Evolutionary conservation across 1,284 basidiomycete genomes (phyloP).

Genomic region (Heterobasidion irregulare): DNA sequence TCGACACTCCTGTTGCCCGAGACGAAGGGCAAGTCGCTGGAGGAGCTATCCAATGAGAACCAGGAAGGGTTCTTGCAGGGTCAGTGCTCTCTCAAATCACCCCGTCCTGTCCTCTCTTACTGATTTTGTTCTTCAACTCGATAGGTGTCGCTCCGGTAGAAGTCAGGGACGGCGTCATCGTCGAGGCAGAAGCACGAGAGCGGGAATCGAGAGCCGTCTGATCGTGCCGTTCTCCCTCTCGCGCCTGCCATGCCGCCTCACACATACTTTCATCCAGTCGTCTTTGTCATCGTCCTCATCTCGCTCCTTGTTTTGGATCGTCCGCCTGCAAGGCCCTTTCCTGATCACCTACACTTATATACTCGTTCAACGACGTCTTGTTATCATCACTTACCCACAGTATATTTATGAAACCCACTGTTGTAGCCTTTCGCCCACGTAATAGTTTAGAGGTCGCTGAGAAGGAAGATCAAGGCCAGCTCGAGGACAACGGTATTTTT

Average conservation of each 20-base stretch:
- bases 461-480: background rate
- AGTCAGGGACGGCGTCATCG: constrained; percentile 3
- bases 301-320: background rate
- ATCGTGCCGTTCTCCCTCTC: too few species aligned
- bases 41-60: constrained; percentile 64
- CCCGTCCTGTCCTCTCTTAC: background rate
- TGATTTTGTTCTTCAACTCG: background rate
- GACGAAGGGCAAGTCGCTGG: constrained; percentile 62
- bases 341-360: too few species aligned
- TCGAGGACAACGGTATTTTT: too few species aligned
- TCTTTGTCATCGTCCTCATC: background rate
- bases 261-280: background rate
- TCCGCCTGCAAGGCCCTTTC: background rate
- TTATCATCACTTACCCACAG: too few species aligned
- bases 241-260: background rate
- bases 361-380: background rate
- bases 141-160: constrained; percentile 4
- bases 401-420: background rate
- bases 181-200: background rate
- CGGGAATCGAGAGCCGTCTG: background rate
- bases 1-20: constrained; percentile 73
- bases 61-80: constrained; percentile 52
- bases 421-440: background rate
- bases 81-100: background rate
- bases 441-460: background rate